These are phyloP conservation scores for Xylaria sp. DNA, from an alignment of 2,329 filamentous ascomycete species.

Conservation along the genomic window DNA sequence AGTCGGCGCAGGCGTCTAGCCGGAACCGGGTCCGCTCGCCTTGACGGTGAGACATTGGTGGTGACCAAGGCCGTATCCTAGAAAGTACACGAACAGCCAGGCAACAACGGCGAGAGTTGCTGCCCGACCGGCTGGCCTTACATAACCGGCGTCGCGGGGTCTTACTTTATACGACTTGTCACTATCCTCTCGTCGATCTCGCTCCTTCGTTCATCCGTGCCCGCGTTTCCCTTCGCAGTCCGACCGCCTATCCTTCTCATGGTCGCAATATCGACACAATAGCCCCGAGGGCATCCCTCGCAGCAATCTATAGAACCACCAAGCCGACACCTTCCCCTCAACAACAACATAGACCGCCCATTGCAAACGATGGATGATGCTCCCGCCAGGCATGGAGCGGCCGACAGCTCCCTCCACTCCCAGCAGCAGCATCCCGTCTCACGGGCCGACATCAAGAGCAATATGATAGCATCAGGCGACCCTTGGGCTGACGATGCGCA, in stretches of 20 bases:
- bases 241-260: constrained; percentile 27
- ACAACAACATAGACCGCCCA: neutral
- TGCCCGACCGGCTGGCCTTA: neutral
- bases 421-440: constrained; percentile 14
- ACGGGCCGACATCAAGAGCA: constrained; percentile 25
- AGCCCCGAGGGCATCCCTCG: constrained; percentile 37
- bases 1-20: constrained; percentile 13
- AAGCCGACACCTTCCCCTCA: constrained; percentile 3
- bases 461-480: constrained; percentile 23
- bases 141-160: neutral
- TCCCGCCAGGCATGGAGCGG: constrained; percentile 10
- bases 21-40: constrained; percentile 21
- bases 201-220: constrained; percentile 12
- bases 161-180: too few species aligned
- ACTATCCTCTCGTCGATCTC: constrained; percentile 2
- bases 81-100: neutral
- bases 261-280: constrained; percentile 30
- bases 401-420: neutral
- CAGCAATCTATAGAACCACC: neutral
- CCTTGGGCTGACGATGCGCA: constrained; percentile 36
- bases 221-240: constrained; percentile 14
- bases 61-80: neutral
- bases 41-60: neutral
- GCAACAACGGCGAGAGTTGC: neutral
- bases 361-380: constrained; percentile 1